These are phyloP conservation scores for Thelonectria discophora DNA, from an alignment of 2,329 filamentous ascomycete species.

Conservation along the genomic window DNA sequence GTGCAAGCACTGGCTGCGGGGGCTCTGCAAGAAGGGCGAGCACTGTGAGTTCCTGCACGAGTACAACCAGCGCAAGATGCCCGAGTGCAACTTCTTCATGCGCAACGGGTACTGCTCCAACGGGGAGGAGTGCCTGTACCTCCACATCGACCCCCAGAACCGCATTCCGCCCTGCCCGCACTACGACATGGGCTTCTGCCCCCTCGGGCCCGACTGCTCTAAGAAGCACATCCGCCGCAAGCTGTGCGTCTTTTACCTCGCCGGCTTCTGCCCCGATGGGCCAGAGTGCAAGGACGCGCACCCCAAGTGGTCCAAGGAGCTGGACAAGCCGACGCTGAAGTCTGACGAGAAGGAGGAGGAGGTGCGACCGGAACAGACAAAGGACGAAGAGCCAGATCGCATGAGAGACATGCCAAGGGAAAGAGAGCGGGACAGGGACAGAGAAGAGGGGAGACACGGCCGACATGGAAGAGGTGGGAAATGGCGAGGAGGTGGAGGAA, in stretches of 20 bases:
- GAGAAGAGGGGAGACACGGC: slow-evolving; percentile 45
- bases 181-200: slow-evolving; percentile 95
- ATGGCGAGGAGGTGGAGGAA: slow-evolving; percentile 48
- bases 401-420: slow-evolving; percentile 44
- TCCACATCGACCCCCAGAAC: slow-evolving; percentile 86
- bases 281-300: slow-evolving; percentile 81
- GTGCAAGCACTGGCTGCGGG: slow-evolving; percentile 98
- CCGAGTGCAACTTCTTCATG: slow-evolving; percentile 96
- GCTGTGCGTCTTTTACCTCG: slow-evolving; percentile 86
- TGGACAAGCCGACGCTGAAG: slow-evolving; percentile 79
- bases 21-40: slow-evolving; percentile 96
- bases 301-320: slow-evolving; percentile 79
- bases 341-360: slow-evolving; percentile 67
- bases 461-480: slow-evolving; percentile 50
- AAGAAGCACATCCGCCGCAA: slow-evolving; percentile 88
- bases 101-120: slow-evolving; percentile 95
- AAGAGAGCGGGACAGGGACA: slow-evolving; percentile 45
- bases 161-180: slow-evolving; percentile 84
- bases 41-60: slow-evolving; percentile 98
- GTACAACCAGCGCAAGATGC: slow-evolving; percentile 98
- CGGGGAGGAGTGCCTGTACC: slow-evolving; percentile 94
- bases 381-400: slow-evolving; percentile 51
- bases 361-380: slow-evolving; percentile 42
- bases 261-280: slow-evolving; percentile 92
- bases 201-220: slow-evolving; percentile 84